Percentiles rank a stretch among this genome's conserved stretches.
Conservation (phyloP, 139 green algal genomes). For the Raphidocelis subcapitata region DNA sequence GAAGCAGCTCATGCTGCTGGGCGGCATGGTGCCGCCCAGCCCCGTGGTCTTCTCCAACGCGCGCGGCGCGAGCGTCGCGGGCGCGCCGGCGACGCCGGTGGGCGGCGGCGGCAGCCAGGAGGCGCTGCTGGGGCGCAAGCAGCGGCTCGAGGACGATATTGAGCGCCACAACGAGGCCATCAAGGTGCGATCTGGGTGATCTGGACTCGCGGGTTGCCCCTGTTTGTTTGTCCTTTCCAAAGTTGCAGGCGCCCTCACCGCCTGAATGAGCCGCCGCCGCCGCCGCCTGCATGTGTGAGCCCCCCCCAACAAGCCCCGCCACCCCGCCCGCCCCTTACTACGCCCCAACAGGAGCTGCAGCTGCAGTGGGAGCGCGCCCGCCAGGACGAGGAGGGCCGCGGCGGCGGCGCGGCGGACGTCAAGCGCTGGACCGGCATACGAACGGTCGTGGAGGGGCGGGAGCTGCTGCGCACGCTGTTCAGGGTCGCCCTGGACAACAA, state of each 20-base stretch:
- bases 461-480: conserved; percentile 76
- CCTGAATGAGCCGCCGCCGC: no score
- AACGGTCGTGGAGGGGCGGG: conserved; percentile 58
- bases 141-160: conserved; percentile 39
- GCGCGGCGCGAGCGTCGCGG: not conserved
- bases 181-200: conserved; percentile 8
- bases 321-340: no score
- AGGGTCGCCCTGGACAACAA: conserved; percentile 60
- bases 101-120: conserved; percentile 21
- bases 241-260: no score
- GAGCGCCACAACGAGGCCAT: conserved; percentile 46
- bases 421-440: conserved; percentile 72
- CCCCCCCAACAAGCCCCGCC: not conserved
- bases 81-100: conserved; percentile 9
- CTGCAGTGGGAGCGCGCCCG: conserved; percentile 60
- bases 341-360: conserved; percentile 51
- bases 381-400: conserved; percentile 65
- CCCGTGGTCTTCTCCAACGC: conserved; percentile 29
- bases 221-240: no score
- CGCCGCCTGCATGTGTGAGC: no score
- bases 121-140: conserved; percentile 37
- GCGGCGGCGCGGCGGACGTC: conserved; percentile 59
- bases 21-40: conserved; percentile 41
- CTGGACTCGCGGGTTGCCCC: no score
- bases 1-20: conserved; percentile 55